These are phyloP conservation scores for Colletotrichum sublineola DNA, from an alignment of 2,329 filamentous ascomycete species.

Conservation along the genomic window DNA sequence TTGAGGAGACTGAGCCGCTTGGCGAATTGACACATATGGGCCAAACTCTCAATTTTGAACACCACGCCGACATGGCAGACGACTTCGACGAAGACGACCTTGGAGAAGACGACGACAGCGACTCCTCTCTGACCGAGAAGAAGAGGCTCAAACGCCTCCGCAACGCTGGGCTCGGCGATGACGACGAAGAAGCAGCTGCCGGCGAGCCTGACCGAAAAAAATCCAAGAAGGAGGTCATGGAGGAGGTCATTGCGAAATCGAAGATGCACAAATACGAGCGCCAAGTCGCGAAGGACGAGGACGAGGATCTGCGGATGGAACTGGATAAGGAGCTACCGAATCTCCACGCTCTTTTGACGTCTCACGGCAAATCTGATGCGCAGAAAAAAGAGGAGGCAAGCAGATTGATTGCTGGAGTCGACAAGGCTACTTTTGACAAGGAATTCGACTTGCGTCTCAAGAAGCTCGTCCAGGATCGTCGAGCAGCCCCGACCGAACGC, in stretches of 20 bases:
- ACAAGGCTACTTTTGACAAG: conserved; percentile 79
- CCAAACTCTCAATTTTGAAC: conserved; percentile 72
- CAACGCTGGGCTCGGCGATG: conserved; percentile 55
- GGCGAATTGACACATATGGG: conserved; percentile 86
- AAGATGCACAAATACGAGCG: conserved; percentile 95
- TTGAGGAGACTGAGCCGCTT: conserved; percentile 82
- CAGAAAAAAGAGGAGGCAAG: conserved; percentile 45
- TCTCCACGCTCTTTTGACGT: conserved; percentile 79
- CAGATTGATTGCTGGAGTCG: conserved; percentile 63
- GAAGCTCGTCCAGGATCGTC: conserved; percentile 85
- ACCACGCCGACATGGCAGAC: conserved; percentile 62
- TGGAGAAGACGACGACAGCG: conserved; percentile 68
- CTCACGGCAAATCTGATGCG: conserved; percentile 54
- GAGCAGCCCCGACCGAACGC: conserved; percentile 86
- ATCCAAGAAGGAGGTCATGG: conserved; percentile 96
- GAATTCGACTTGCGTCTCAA: conserved; percentile 89
- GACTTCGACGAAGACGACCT: conserved; percentile 87
- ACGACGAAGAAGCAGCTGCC: conserved; percentile 63
- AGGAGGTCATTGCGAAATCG: conserved; percentile 97
- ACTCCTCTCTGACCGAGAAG: conserved; percentile 66
- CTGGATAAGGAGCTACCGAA: conserved; percentile 86
- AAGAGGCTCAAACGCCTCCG: conserved; percentile 70
- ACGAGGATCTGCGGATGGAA: conserved; percentile 86
- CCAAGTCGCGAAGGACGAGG: conserved; percentile 91
- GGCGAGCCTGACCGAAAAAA: conserved; percentile 85